Conservation (phyloP, 805 yeast species). For the Maudiozyma saulgeensis region DNA sequence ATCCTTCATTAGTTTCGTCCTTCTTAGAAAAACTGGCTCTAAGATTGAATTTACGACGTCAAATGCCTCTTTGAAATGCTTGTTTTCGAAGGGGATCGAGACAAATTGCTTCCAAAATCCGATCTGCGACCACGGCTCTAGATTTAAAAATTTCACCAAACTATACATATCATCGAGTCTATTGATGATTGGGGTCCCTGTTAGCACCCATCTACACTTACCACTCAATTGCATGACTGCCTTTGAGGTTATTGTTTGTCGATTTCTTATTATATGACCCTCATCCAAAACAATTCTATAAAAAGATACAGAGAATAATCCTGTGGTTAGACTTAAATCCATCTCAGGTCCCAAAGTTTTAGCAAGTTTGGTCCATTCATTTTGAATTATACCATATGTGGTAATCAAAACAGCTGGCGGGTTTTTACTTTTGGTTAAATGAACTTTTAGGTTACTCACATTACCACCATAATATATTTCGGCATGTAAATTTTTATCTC, state of each 20-base stretch:
- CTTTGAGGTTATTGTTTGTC: slow-evolving; percentile 67
- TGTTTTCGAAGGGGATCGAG: slow-evolving; percentile 72
- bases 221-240: slow-evolving; percentile 62
- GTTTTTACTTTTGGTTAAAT: slow-evolving; percentile 33
- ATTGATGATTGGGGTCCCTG: slow-evolving; percentile 91
- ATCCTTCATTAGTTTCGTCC: slow-evolving; percentile 80
- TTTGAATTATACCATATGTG: slow-evolving; percentile 78
- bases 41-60: slow-evolving; percentile 77
- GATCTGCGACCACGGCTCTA: slow-evolving; percentile 87
- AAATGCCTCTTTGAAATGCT: slow-evolving; percentile 60
- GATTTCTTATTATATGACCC: slow-evolving; percentile 80
- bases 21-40: slow-evolving; percentile 71
- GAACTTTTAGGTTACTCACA: slow-evolving; percentile 39
- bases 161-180: slow-evolving; percentile 80
- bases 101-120: slow-evolving; percentile 83
- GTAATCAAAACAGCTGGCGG: slow-evolving; percentile 70
- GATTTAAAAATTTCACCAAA: slow-evolving; percentile 56
- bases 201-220: slow-evolving; percentile 69
- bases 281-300: slow-evolving; percentile 78
- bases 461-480: slow-evolving; percentile 71
- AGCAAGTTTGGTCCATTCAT: slow-evolving; percentile 52
- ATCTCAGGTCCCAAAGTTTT: slow-evolving; percentile 9
- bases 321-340: slow-evolving; percentile 29
- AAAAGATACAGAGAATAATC: slow-evolving; percentile 63
- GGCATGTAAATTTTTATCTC: slow-evolving; percentile 35